Base-by-base conservation (phyloP, 805 yeast species). In the Metschnikowia cubensis region DNA sequence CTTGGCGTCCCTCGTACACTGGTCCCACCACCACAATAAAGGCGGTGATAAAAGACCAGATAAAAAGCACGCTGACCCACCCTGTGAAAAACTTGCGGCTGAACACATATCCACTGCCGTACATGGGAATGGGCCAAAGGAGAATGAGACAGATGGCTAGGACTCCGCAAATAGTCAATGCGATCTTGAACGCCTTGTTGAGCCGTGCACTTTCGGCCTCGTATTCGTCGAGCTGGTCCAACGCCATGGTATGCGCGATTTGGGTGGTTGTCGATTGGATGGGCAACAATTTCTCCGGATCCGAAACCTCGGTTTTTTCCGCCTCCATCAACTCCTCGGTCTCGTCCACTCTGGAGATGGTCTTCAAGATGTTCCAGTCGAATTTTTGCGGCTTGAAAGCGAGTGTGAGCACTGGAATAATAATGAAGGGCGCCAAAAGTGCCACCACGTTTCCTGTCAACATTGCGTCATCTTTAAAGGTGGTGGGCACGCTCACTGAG, bases 51-150 rank as follows among this genome's bases (percentile, higher is more conserved):
- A 87, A 88, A 34, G 88, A 70, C 96, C 96, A 89, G 51, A 89
- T 81, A 47, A 90, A 81, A 51, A 85, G 82, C 31, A 89, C 95
- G 35, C 77, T 81, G 44, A 90, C 79, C 96, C 96, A 90, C 41
- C 96, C 96, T 6, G 94, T 87, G 68, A 89, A 90, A 70, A 88
- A 88, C 50, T 66, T 68, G 65, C 80, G 83, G 47, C 88, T 81
- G 68, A 89, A 90, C 37, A 89, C 74, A 62, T 89, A 89, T 3
- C 79, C 76, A 4, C 85, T 63, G 32, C 96, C 97, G 65, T 85
- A 89, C 94, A 90, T 85, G 56, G 97, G 96, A 89, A 89, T 87
- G 60, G 97, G 97, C 94, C 95, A 89, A 31, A 89, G 61, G 22
- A 90, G 77, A 32, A 89, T 69, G 45, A 89, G 70, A 42, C 84